Evolutionary conservation across 768 basidiomycete species (phyloP).

Genomic region (Tulasnella sp.): DNA sequence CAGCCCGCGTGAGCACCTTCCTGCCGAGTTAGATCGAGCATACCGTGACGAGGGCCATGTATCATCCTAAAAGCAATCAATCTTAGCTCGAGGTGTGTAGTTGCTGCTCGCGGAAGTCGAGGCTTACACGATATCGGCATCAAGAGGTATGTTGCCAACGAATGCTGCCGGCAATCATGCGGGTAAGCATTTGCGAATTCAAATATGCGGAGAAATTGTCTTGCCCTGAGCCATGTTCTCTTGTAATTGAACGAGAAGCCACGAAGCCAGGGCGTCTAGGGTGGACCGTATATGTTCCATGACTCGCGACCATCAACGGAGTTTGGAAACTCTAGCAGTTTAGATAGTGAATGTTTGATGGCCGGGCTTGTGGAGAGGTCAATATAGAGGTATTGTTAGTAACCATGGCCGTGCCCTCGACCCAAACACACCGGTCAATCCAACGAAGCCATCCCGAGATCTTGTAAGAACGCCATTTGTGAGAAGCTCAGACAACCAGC

Average conservation of each 20-base stretch:
- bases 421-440: background rate
- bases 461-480: background rate
- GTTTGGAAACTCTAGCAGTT: conserved; percentile 15
- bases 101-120: background rate
- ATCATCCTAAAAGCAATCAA: background rate
- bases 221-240: background rate
- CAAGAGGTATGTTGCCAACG: background rate
- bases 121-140: conserved; percentile 11
- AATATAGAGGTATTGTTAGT: conserved; percentile 22
- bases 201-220: background rate
- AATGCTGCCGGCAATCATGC: conserved; percentile 4
- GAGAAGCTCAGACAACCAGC: conserved; percentile 4
- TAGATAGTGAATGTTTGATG: conserved; percentile 18
- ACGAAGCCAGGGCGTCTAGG: conserved; percentile 18
- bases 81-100: background rate
- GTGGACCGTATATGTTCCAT: conserved; percentile 21
- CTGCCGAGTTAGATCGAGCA: conserved; percentile 11
- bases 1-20: conserved; percentile 11
- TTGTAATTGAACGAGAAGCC: conserved; percentile 18
- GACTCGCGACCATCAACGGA: conserved; percentile 12
- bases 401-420: conserved; percentile 21
- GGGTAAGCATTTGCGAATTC: background rate
- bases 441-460: background rate
- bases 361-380: background rate
- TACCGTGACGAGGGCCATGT: conserved; percentile 12